Base-by-base conservation (phyloP, 306 rosid genomes). In the Senna siamea region DNA sequence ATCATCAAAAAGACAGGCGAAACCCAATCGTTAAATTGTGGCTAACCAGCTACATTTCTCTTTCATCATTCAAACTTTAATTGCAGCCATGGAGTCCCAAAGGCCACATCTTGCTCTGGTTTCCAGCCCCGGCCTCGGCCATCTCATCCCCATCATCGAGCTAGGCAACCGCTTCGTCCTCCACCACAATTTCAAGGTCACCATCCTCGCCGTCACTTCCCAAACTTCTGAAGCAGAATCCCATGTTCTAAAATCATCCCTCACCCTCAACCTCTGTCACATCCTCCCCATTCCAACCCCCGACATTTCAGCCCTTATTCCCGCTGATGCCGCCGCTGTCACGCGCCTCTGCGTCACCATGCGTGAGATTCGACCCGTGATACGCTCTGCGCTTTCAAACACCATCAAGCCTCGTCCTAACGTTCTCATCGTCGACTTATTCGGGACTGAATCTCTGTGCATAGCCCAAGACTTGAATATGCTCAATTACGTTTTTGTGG, bases 121-220 rank as follows among this genome's bases (percentile, higher is more conserved):
- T n/a, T n/a, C n/a, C n/a, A n/a, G n/a, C n/a, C n/a, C n/a, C n/a
- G n/a, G n/a, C n/a, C n/a, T n/a, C n/a, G n/a, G n/a, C n/a, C n/a
- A n/a, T n/a, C n/a, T n/a, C n/a, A n/a, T n/a, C 44, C 85, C 83
- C 1, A 35, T 59, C 19, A 57, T 84, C 3, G 79, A 81, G 67
- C 81, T 84, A 12, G 81, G 66, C 0, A 80, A 80, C 2, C 67
- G 77, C 46, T 78, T 85, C 20, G 78, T 60, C 57, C 18, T 53
- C 56, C 38, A 34, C 52, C 78, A 30, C 32, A 56, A 52, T 56
- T 50, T 73, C 54, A 6, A 44, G 3, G 80, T 76, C 56, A 82
- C 84, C 8, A 61, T 81, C 74, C 74, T 81, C 6, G 79, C 53
- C 62, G 53, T 75, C 52, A 9, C 67, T 12, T 48, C 60, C 50